phyloP scores from a whole-genome alignment of 345 rosid genomes.

The Hirschfeldia incana region DNA sequence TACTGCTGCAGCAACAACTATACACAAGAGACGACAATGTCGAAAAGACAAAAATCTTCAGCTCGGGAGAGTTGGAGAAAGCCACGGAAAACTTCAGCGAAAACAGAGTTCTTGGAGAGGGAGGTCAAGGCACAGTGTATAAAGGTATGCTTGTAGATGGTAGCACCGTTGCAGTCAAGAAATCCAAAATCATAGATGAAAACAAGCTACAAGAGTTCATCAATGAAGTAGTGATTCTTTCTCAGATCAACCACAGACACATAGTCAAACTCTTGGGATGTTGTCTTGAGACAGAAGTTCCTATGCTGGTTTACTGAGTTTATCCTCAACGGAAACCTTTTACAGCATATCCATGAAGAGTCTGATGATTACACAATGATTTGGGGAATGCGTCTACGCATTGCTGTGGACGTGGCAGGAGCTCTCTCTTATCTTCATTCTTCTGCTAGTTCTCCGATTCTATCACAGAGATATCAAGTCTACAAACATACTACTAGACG shows the following conservation, averaged over 20 bases:
- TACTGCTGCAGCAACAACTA: conserved; percentile 34
- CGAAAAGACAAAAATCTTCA: conserved; percentile 37
- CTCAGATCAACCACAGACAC: conserved; percentile 50
- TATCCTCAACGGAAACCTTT: conserved; percentile 45
- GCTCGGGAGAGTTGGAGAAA: conserved; percentile 40
- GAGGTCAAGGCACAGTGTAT: conserved; percentile 52
- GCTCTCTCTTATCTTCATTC: conserved; percentile 42
- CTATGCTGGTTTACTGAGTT: conserved; percentile 49
- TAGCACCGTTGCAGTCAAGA: conserved; percentile 47
- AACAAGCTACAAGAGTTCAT: conserved; percentile 50
- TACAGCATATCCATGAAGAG: conserved; percentile 41
- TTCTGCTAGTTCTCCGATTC: not conserved
- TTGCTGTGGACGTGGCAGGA: conserved; percentile 41
- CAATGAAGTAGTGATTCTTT: conserved; percentile 49
- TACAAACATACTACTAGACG: not conserved
- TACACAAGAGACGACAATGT: not conserved
- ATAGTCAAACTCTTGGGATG: conserved; percentile 50
- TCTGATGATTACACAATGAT: conserved; percentile 19
- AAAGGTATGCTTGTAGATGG: conserved; percentile 44
- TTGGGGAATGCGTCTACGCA: conserved; percentile 44
- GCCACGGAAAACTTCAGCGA: conserved; percentile 46
- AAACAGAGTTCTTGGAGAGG: conserved; percentile 43
- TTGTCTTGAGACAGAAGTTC: conserved; percentile 53
- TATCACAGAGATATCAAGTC: not conserved
- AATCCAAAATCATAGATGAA: conserved; percentile 44